Evolutionary conservation across 1,284 basidiomycete species (phyloP), one percentile per base, ranked within the genome.

Genomic region (Rhodotorula sp.): DNA sequence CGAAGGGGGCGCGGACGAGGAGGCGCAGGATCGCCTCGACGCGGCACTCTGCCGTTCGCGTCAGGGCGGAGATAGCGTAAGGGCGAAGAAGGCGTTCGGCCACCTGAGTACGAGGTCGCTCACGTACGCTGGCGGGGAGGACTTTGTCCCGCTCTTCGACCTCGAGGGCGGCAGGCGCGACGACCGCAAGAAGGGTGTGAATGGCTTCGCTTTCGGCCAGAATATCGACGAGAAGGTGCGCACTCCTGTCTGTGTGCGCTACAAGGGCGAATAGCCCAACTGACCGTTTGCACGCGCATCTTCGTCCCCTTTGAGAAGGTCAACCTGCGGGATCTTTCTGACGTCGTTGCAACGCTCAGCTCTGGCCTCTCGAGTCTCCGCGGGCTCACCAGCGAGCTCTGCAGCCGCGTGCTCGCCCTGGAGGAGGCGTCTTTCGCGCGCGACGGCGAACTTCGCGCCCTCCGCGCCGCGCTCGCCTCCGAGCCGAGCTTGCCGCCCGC

Each of bases 311-410:
- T 59, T 56, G 44, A 44, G 48, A 51, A 63, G 62, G 53, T 39
- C 63, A 48, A 65, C 32, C 44, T 39, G 34, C 12, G 9, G 7
- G 25, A 50, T 21, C 54, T 65, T 53, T 44, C 37, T 41, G 39
- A 17, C 17, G 36, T 46, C 56, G 61, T 59, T 50, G 21, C n/a
- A 15, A 29, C 65, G n/a, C 50, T 70, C 46, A 50, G 46, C n/a
- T 9, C 46, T 17, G 55, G 59, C 46, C n/a, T 70, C 34, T 13
- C 29, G 2, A 13, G 12, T 4, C 29, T 66, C n/a, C 36, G 41
- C 4, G 27, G 51, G 17, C 48, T 57, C 19, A 12, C 50, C 27
- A 9, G 25, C 46, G 51, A 44, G 8, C 53, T 69, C 29, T 41
- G 50, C 17, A 22, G 7, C 25, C 62, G 68, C 2, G n/a, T 69